Conservation (phyloP, 2,329 filamentous ascomycete genomes). For the Aspergillus floridensis region DNA sequence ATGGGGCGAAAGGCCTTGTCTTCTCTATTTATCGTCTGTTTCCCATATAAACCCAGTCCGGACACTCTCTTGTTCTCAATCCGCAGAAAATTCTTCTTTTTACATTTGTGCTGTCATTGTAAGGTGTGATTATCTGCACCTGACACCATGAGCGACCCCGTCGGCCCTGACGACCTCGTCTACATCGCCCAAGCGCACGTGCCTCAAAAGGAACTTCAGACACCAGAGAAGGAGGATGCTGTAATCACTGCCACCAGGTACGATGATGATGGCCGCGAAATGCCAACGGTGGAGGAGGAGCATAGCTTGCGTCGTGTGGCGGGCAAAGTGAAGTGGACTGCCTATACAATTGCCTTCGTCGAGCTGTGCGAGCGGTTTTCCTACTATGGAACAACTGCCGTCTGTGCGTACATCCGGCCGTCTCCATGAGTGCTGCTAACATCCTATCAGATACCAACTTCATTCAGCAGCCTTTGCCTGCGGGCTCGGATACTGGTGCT, state of each 20-base stretch:
- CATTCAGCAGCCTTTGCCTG: conserved; percentile 57
- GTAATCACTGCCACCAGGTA: conserved; percentile 1
- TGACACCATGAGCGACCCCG: conserved; percentile 12
- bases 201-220: not conserved
- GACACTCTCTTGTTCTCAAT: not conserved
- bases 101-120: not conserved
- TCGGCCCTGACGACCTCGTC: conserved; percentile 5
- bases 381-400: conserved; percentile 69
- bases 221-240: conserved; percentile 7
- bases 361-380: conserved; percentile 76
- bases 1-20: not conserved
- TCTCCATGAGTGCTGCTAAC: conserved; percentile 11
- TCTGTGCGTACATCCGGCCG: conserved; percentile 51
- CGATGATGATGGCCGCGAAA: conserved; percentile 10
- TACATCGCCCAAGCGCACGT: conserved; percentile 10
- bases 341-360: conserved; percentile 69
- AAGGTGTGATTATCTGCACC: not conserved
- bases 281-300: conserved; percentile 37
- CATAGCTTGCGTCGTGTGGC: conserved; percentile 36
- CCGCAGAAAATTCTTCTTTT: not conserved
- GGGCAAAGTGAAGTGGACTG: conserved; percentile 57
- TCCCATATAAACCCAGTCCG: not conserved
- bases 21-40: not conserved
- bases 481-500: conserved; percentile 54
- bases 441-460: conserved; percentile 57